Evolutionary conservation across 1,284 basidiomycete species (phyloP).

Genomic region (Rhizopogon hawkerae): DNA sequence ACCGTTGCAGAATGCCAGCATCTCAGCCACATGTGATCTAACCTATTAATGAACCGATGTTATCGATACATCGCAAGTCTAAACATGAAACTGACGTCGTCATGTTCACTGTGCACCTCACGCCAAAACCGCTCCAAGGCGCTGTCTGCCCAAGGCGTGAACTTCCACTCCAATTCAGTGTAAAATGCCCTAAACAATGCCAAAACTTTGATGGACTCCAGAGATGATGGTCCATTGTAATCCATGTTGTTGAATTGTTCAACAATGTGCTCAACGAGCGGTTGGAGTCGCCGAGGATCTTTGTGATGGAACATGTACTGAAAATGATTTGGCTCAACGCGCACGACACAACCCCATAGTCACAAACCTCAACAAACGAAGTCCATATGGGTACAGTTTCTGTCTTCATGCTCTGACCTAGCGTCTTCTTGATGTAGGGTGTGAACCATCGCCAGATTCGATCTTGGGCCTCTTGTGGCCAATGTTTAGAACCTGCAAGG

Average conservation of each 20-base stretch:
- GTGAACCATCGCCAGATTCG: conserved; percentile 78
- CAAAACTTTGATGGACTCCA: conserved; percentile 58
- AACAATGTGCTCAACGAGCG: conserved; percentile 69
- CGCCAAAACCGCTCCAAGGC: conserved; percentile 63
- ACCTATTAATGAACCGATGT: conserved; percentile 34
- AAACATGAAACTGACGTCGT: conserved; percentile 46
- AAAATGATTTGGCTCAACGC: conserved; percentile 4
- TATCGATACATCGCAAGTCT: background rate
- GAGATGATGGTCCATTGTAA: conserved; percentile 68
- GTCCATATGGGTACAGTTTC: conserved; percentile 63
- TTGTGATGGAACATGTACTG: conserved; percentile 70
- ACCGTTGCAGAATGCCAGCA: conserved; percentile 66
- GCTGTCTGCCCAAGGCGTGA: conserved; percentile 66
- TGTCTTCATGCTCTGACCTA: conserved; percentile 55
- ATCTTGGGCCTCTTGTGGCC: conserved; percentile 66
- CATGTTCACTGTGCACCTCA: conserved; percentile 69
- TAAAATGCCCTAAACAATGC: conserved; percentile 60
- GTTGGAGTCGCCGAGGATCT: conserved; percentile 79
- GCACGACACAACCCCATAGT: background rate
- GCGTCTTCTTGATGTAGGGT: conserved; percentile 59
- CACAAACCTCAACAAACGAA: conserved; percentile 56
- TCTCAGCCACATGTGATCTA: conserved; percentile 63
- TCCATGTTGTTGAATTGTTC: conserved; percentile 56
- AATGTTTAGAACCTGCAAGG: conserved; percentile 73
- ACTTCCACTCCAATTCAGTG: conserved; percentile 71